phyloP scores from a whole-genome alignment of 1,139 yeast species.

The Blastobotrys indianensis region DNA sequence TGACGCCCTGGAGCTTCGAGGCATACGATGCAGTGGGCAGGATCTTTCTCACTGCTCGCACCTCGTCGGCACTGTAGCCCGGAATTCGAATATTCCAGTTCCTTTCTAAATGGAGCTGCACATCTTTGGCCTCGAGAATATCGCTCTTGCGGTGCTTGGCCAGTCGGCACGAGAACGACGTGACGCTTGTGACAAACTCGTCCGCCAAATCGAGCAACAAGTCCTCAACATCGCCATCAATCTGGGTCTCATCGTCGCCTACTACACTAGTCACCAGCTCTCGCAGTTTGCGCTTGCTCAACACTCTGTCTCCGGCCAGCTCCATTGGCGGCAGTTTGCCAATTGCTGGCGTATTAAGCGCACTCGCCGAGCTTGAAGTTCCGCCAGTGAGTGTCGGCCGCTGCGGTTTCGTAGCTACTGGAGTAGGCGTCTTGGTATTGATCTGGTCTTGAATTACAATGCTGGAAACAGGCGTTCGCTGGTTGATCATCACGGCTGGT shows the following conservation, averaged over 20 bases:
- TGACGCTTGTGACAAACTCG: conserved; percentile 85
- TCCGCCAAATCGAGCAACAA: conserved; percentile 86
- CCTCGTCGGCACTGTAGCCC: conserved; percentile 88
- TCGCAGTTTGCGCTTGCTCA: conserved; percentile 80
- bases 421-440: conserved; percentile 56
- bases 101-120: conserved; percentile 85
- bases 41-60: conserved; percentile 76
- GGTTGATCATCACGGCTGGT: conserved; percentile 25
- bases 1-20: conserved; percentile 64
- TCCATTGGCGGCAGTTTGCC: conserved; percentile 83
- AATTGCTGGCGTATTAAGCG: conserved; percentile 68
- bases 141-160: conserved; percentile 96
- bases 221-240: conserved; percentile 96
- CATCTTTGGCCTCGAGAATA: conserved; percentile 76
- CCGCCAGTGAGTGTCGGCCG: conserved; percentile 87
- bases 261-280: conserved; percentile 82
- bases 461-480: conserved; percentile 46
- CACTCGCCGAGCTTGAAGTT: conserved; percentile 62
- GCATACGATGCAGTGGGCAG: conserved; percentile 66
- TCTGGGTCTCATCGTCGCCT: conserved; percentile 59
- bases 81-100: conserved; percentile 96
- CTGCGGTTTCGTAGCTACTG: conserved; percentile 55
- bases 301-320: conserved; percentile 68
- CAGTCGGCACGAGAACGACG: conserved; percentile 85
- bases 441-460: conserved; percentile 67